These are phyloP conservation scores for Cardamine resedifolia DNA, from an alignment of 345 rosid species.

Conservation along the genomic window DNA sequence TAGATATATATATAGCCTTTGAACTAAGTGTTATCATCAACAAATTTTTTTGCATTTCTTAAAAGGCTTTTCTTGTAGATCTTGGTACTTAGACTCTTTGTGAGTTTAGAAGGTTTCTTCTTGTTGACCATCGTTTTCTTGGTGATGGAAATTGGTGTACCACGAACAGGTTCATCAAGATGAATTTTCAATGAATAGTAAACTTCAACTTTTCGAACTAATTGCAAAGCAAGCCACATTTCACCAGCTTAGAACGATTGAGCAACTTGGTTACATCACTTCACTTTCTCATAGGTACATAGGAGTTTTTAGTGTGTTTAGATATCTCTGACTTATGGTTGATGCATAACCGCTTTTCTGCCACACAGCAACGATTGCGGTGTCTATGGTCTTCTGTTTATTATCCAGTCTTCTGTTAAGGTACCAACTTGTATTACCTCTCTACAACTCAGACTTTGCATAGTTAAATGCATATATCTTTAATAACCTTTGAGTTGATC, in stretches of 20 bases:
- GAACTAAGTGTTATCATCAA: background rate
- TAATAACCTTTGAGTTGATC: background rate
- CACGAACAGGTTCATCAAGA: slow-evolving; percentile 68
- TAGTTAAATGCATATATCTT: background rate
- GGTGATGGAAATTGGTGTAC: background rate
- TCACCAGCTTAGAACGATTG: slow-evolving; percentile 90
- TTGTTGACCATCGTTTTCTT: background rate
- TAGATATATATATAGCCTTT: too few species aligned
- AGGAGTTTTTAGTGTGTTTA: background rate
- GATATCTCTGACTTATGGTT: background rate
- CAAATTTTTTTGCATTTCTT: slow-evolving; percentile 14
- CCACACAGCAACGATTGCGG: slow-evolving; percentile 59
- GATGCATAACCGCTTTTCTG: slow-evolving; percentile 14
- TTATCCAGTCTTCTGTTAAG: slow-evolving; percentile 80
- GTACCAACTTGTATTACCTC: slow-evolving; percentile 38
- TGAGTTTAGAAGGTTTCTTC: background rate
- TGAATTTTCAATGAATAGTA: slow-evolving; percentile 59
- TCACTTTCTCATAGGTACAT: slow-evolving; percentile 57
- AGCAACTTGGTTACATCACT: slow-evolving; percentile 87
- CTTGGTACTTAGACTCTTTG: background rate
- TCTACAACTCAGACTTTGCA: background rate
- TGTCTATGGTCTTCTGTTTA: slow-evolving; percentile 63
- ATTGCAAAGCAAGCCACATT: slow-evolving; percentile 76
- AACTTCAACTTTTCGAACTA: slow-evolving; percentile 66
- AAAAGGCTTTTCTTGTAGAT: background rate